These are phyloP conservation scores for Coriolopsis trogii DNA, from an alignment of 1,284 basidiomycete genomes.

Conservation along the genomic window DNA sequence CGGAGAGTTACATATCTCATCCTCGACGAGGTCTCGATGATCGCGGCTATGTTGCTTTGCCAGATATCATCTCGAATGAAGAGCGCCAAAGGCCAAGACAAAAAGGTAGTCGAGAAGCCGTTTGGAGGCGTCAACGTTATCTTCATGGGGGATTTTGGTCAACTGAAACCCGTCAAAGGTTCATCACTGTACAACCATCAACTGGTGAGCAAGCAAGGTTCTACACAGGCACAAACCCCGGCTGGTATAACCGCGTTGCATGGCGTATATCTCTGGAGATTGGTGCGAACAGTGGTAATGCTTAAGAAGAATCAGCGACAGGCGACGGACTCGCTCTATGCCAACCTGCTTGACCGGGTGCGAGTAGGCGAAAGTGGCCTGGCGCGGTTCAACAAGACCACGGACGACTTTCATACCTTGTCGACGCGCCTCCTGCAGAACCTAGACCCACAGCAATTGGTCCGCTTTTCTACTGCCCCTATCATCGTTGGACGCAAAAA, in stretches of 20 bases:
- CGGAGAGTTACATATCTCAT: neutral
- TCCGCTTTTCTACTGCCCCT: neutral
- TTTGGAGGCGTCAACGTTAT: conserved; percentile 23
- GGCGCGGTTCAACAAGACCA: neutral
- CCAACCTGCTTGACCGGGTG: neutral
- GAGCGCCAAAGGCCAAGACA: neutral
- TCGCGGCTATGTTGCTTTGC: neutral
- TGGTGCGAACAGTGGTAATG: neutral
- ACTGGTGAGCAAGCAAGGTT: neutral
- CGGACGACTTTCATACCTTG: neutral
- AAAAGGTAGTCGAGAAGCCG: neutral
- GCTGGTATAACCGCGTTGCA: conserved; percentile 25
- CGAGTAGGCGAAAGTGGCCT: neutral
- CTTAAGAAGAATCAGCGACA: neutral
- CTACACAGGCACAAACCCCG: neutral
- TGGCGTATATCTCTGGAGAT: conserved; percentile 29
- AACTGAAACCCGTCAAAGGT: conserved; percentile 9
- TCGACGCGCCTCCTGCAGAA: neutral
- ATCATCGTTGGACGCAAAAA: neutral
- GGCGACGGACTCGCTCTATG: neutral
- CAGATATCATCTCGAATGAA: neutral
- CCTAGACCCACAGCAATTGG: neutral
- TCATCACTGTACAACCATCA: conserved; percentile 1
- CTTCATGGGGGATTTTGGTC: conserved; percentile 19
- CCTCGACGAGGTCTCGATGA: conserved; percentile 10